Evolutionary conservation across 441 rosid genomes (phyloP).

Genomic region (Jatropha multifida): DNA sequence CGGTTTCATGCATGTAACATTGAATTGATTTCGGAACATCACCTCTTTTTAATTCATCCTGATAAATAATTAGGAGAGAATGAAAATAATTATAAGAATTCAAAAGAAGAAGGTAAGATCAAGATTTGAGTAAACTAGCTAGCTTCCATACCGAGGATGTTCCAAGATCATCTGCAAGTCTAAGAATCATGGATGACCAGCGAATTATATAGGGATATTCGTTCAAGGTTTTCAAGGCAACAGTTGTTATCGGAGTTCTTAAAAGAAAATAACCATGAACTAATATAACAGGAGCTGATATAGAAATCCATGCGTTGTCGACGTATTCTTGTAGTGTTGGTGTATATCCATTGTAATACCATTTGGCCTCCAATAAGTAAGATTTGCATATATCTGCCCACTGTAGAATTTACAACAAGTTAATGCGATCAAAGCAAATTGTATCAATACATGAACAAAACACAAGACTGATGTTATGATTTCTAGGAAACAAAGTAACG

Average conservation of each 20-base stretch:
- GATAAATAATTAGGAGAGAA: too few relatives aligned
- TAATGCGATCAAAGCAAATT: too few relatives aligned
- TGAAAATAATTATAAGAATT: too few relatives aligned
- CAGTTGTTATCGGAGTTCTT: neutral
- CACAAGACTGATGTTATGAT: too few relatives aligned
- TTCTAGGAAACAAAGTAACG: too few relatives aligned
- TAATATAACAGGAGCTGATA: neutral
- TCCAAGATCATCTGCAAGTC: slow-evolving; percentile 20
- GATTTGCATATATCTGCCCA: slow-evolving; percentile 17
- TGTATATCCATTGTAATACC: slow-evolving; percentile 15
- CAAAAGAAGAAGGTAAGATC: too few relatives aligned
- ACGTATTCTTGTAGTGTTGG: slow-evolving; percentile 14
- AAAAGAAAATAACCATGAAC: neutral
- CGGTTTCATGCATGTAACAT: too few relatives aligned
- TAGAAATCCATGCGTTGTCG: slow-evolving; percentile 11
- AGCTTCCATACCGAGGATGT: slow-evolving; percentile 8
- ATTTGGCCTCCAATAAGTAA: slow-evolving; percentile 18
- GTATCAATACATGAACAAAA: too few relatives aligned
- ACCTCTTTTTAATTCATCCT: too few relatives aligned
- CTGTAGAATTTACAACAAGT: neutral
- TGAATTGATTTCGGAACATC: too few relatives aligned
- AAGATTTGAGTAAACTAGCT: too few relatives aligned
- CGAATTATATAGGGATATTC: neutral
- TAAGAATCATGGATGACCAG: neutral
- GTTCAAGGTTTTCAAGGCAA: neutral